These are phyloP conservation scores for Magnolia sinica DNA, from an alignment of 164 flowering plant genomes.

Conservation along the genomic window DNA sequence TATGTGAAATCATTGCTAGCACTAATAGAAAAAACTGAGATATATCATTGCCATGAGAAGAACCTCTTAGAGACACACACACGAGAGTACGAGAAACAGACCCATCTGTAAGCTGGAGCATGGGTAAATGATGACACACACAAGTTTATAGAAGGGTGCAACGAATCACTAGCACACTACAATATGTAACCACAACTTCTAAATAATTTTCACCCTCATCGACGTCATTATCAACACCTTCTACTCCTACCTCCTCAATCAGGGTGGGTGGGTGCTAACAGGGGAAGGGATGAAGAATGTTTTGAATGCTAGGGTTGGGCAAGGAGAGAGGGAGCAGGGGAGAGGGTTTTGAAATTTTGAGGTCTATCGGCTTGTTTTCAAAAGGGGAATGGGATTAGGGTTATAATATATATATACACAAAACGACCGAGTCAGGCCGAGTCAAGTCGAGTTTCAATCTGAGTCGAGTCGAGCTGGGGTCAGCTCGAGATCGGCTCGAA, in stretches of 20 bases:
- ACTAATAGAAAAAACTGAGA: neutral
- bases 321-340: too few species aligned
- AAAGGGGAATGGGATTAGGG: too few species aligned
- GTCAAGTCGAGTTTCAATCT: too few species aligned
- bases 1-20: neutral
- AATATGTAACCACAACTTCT: neutral
- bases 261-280: too few species aligned
- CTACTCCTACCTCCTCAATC: slow-evolving; percentile 67
- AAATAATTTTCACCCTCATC: slow-evolving; percentile 57
- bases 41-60: neutral
- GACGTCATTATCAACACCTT: slow-evolving; percentile 60
- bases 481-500: too few species aligned
- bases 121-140: neutral
- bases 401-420: too few species aligned
- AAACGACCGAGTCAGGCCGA: too few species aligned
- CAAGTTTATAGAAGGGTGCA: neutral
- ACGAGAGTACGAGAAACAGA: neutral
- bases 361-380: too few species aligned
- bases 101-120: neutral
- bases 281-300: too few species aligned
- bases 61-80: neutral
- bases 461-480: too few species aligned
- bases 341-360: too few species aligned
- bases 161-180: neutral
- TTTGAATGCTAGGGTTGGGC: too few species aligned